Base-by-base conservation (phyloP, 23 red algal species). In the Agarophyton chilense region DNA sequence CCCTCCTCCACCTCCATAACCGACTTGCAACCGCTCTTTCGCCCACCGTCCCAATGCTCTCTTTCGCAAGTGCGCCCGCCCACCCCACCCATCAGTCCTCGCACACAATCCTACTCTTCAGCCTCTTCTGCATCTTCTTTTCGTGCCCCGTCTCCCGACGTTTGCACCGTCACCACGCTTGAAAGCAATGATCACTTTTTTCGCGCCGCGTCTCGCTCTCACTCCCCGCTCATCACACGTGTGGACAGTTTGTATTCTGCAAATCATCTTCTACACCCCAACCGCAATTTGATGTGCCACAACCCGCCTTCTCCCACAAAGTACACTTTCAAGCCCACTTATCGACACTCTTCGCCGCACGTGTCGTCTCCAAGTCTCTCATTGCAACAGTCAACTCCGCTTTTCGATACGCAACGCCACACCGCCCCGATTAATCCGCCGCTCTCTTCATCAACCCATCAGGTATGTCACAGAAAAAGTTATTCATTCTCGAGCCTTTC, bases 391-490 rank as follows among this genome's bases (percentile, higher is more conserved):
- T 10, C 45, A 57, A 56, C 29, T 29, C 39, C 35, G 25, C 1
- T 60, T 53, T 47, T 83, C 52, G 18, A 17, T 4, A 35, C 55
- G 13, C 9, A 62, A 51, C 55, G 50, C 11, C 77, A 62, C 34
- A 40, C 52, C 55, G 13, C 17, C 2, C 77, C 77, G 6, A 62
- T 80, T 11, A 62, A 51, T 36, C 52, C 51, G 34, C 35, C 39
- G 31, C 56, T 44, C 10, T 83, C 55, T n/a, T n/a, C n/a, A n/a
- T n/a, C n/a, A 1, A 47, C 17, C 11, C 55, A 39, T 31, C 39
- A 60, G 79, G 79, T 61, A 65, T 61, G 79, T 61, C 55, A 65
- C 28, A 61, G 79, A 52, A 65, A 65, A 36, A 83, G 79, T 66
- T 83, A 61, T 40, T 61, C 79, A 4, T 65, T 83, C 41, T 83